Conservation (phyloP, 176 grass and related monocot species). For the Ensete ventricosum region DNA sequence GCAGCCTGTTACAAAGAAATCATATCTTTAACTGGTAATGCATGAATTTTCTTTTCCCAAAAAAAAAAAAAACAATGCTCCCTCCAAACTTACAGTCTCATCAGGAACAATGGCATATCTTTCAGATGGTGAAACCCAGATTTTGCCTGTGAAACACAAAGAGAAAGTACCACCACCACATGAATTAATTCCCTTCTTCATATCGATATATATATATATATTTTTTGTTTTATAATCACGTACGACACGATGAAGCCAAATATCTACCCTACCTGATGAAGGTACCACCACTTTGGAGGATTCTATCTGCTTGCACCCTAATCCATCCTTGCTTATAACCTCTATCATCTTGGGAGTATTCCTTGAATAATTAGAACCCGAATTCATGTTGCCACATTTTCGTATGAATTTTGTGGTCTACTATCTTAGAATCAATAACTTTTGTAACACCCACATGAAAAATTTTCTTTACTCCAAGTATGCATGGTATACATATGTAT, state of each 20-base stretch:
- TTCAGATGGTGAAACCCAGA: constrained; percentile 92
- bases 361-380: constrained; percentile 33
- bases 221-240: no score
- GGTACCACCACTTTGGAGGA: constrained; percentile 43
- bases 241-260: no score
- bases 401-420: no score
- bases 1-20: constrained; percentile 29
- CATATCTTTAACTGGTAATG: not conserved
- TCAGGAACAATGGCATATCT: constrained; percentile 97
- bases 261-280: constrained; percentile 32
- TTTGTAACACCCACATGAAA: no score
- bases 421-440: no score
- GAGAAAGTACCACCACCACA: not conserved
- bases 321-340: constrained; percentile 64
- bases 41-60: not conserved
- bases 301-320: constrained; percentile 61
- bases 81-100: constrained; percentile 50
- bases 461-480: no score
- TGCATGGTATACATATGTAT: no score
- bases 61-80: not conserved
- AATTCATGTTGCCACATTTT: no score
- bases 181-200: no score
- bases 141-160: constrained; percentile 40
- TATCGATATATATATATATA: no score
- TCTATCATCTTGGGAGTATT: constrained; percentile 76